Conservation (phyloP, 345 rosid species). For the Populus deltoides region DNA sequence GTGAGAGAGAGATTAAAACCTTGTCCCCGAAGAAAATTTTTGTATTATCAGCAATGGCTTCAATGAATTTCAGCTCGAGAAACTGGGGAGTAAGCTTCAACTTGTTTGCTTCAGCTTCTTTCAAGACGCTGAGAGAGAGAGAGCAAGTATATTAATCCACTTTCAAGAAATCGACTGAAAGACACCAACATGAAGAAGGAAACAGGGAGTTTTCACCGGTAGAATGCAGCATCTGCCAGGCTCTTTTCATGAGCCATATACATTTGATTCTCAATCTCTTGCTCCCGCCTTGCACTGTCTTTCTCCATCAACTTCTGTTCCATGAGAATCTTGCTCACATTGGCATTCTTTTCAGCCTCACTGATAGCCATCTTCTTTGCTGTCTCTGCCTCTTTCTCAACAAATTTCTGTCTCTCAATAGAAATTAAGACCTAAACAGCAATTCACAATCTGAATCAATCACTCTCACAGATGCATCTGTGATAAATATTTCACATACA, state of each 20-base stretch:
- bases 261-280: slow-evolving; percentile 82
- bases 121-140: slow-evolving; percentile 45
- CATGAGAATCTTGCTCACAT: slow-evolving; percentile 81
- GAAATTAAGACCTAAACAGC: slow-evolving; percentile 69
- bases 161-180: not conserved
- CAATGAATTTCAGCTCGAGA: slow-evolving; percentile 85
- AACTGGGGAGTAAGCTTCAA: slow-evolving; percentile 83
- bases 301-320: slow-evolving; percentile 85
- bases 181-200: not conserved
- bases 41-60: slow-evolving; percentile 79
- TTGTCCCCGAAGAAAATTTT: slow-evolving; percentile 89
- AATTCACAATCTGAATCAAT: slow-evolving; percentile 1
- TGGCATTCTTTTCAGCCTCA: slow-evolving; percentile 86
- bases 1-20: slow-evolving; percentile 33
- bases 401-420: slow-evolving; percentile 75
- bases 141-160: slow-evolving; percentile 5
- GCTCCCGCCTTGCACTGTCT: slow-evolving; percentile 68
- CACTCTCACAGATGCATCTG: not conserved
- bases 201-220: slow-evolving; percentile 44
- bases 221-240: slow-evolving; percentile 79
- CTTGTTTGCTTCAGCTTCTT: slow-evolving; percentile 91
- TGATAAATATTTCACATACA: not conserved
- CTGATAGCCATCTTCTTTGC: slow-evolving; percentile 81
- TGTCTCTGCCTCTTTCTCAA: slow-evolving; percentile 91
- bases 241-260: slow-evolving; percentile 76